Base-by-base conservation (phyloP, 257 asterid genomes). In the Eustoma russellianum region DNA sequence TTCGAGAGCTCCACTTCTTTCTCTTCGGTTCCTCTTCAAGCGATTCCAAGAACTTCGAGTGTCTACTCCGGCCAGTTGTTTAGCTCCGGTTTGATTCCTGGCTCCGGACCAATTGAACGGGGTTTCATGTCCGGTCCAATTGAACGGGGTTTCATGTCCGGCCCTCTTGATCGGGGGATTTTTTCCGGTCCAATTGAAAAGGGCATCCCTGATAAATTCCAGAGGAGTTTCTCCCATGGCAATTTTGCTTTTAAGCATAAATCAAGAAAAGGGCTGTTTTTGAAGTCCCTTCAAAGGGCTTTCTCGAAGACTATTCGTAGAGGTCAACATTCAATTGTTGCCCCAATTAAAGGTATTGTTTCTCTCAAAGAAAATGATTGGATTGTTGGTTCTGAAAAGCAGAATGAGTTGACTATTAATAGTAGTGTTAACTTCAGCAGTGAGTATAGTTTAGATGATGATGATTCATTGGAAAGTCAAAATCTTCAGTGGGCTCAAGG, bases 401-500 rank as follows among this genome's bases (percentile, higher is more conserved):
- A 79, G 55, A 86, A 82, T 54, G 96, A 86, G 62, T 62, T 83
- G 18, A 83, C 93, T 0, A 60, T 86, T 41, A 38, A 38, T 34
- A 83, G 85, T 38, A 82, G 94, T 68, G 82, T 80, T 24, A 86
- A 83, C 73, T 75, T 86, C 64, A 77, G 92, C 12, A 79, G 90
- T 30, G 94, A 77, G 68, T 81, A 79, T 61, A 83, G 90, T 58
- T 76, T 83, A 49, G 94, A 83, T 13, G 88, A 83, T 34, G 86
- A 79, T 50, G 93, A 86, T 58, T 69, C 82, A 9, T 57, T 66
- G 41, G 91, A 71, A 33, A 66, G 52, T 52, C 88, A 73, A 74
- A 84, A 85, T 76, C 83, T 91, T 46, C 95, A 87, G 71, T 91
- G 98, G 98, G 98, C 98, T 41, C 98, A 91, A 66, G 98, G 98